Evolutionary conservation across 2,329 filamentous ascomycete species (phyloP), one percentile per base, ranked within the genome.

Genomic region (Fusarium sp.): DNA sequence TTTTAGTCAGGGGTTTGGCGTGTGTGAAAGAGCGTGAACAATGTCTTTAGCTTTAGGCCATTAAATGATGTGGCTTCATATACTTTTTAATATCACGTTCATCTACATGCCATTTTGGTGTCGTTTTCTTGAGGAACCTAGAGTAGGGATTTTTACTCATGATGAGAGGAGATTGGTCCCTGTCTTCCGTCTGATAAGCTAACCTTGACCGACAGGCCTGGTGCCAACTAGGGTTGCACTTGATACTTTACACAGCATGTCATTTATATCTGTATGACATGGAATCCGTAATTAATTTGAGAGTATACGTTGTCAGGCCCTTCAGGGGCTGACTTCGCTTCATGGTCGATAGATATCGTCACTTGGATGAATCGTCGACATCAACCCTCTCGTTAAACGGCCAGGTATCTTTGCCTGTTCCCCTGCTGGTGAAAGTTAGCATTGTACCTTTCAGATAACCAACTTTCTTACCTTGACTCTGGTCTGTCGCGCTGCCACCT

Each of bases 331-430:
- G 45, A 18, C 6, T 27, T 18, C 48, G 9, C 10, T 29, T 20
- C 24, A 29, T 20, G 18, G 16, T 48, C 14, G 22, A 27, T 5
- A 29, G 24, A 45, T 45, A 5, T 24, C 11, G n/a, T 22, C 60
- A 64, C 14, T 20, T 63, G 18, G 63, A n/a, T 33, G 61, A 33
- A 6, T 24, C 35, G 16, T 67, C 61, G 5, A 76, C 66, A 22
- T 76, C 65, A n/a, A 77, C 39, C 2, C 73, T 71, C 22, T 67
- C 73, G 20, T 76, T 69, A 31, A 77, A 72, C 6, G 74, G 76
- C 74, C 74, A 77, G 2, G 74, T 60, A 8, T 77, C 74, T 20
- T 72, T 75, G 7, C 50, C 60, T 1, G 63, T 64, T 43, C 35
- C 24, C 37, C 64, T 71, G 22, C 72, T 75, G 64, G 0, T 5